These are phyloP conservation scores for Apiospora saccharicola DNA, from an alignment of 2,329 filamentous ascomycete species.

Conservation along the genomic window DNA sequence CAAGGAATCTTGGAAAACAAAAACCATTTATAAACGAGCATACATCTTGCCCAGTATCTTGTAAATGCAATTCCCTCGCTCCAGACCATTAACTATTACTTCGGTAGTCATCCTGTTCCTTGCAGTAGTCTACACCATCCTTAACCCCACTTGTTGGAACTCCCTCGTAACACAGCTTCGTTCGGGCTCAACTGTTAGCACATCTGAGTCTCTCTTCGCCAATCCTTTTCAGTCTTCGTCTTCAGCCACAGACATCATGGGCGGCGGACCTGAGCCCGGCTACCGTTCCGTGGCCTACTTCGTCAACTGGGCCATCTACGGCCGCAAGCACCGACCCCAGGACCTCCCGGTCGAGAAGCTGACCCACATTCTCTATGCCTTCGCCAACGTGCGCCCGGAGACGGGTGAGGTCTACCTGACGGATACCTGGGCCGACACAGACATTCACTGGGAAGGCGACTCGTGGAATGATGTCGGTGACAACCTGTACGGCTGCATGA, in stretches of 20 bases:
- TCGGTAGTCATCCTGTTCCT: slow-evolving; percentile 22
- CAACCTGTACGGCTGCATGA: slow-evolving; percentile 88
- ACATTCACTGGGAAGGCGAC: slow-evolving; percentile 77
- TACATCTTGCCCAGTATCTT: neutral
- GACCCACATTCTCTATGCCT: slow-evolving; percentile 89
- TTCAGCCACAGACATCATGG: slow-evolving; percentile 44
- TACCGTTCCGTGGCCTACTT: slow-evolving; percentile 77
- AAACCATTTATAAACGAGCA: slow-evolving; percentile 22
- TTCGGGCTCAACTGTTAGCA: neutral
- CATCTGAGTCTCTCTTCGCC: slow-evolving; percentile 27
- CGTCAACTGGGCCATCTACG: slow-evolving; percentile 88
- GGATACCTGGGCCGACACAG: slow-evolving; percentile 70
- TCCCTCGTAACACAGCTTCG: neutral
- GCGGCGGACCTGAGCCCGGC: slow-evolving; percentile 53
- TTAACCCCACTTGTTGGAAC: slow-evolving; percentile 22
- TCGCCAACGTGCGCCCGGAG: slow-evolving; percentile 83
- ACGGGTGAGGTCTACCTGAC: slow-evolving; percentile 80
- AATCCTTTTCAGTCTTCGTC: slow-evolving; percentile 25
- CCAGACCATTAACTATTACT: slow-evolving; percentile 14
- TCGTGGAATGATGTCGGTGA: slow-evolving; percentile 75
- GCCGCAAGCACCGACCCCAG: slow-evolving; percentile 82
- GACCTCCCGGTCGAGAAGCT: slow-evolving; percentile 82
- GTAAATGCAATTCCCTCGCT: slow-evolving; percentile 19
- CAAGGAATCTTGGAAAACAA: slow-evolving; percentile 11
- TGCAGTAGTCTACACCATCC: slow-evolving; percentile 8